Evolutionary conservation across 192 early-diverging fungal species (phyloP).

Genomic region (Hyaloraphidium curvatum): DNA sequence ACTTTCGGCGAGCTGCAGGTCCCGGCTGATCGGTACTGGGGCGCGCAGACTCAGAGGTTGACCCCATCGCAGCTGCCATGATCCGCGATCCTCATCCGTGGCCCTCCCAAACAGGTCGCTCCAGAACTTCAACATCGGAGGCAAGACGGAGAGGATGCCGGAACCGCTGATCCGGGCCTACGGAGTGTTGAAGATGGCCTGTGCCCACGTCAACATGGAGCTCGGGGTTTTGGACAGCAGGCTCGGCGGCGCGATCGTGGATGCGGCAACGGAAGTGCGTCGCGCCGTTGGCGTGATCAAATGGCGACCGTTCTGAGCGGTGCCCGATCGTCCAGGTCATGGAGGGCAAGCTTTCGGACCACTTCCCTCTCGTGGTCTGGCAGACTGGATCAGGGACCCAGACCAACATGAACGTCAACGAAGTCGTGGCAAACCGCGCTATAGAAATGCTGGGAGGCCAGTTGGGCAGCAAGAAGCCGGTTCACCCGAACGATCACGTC

Average conservation of each 20-base stretch:
- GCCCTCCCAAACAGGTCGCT: slow-evolving; percentile 36
- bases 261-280: slow-evolving; percentile 64
- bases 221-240: slow-evolving; percentile 54
- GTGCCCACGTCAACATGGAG: slow-evolving; percentile 82
- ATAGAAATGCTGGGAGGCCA: slow-evolving; percentile 81
- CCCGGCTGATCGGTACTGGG: slow-evolving; percentile 90
- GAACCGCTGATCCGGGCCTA: slow-evolving; percentile 86
- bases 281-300: not conserved
- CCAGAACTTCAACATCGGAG: slow-evolving; percentile 97
- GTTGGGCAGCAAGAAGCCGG: slow-evolving; percentile 84
- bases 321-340: slow-evolving; percentile 37
- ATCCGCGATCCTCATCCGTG: not conserved
- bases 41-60: slow-evolving; percentile 87
- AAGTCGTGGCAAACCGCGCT: slow-evolving; percentile 95
- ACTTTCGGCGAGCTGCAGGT: slow-evolving; percentile 92
- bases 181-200: slow-evolving; percentile 87
- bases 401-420: slow-evolving; percentile 94
- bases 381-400: slow-evolving; percentile 96
- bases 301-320: not conserved
- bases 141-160: slow-evolving; percentile 80
- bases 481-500: slow-evolving; percentile 98
- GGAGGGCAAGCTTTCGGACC: slow-evolving; percentile 71
- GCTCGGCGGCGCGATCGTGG: slow-evolving; percentile 71
- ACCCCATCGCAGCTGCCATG: too few relatives aligned
- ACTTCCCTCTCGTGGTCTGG: slow-evolving; percentile 98